phyloP scores from a whole-genome alignment of 352 stramenopile genomes.

The Elongisporangium prolatum region DNA sequence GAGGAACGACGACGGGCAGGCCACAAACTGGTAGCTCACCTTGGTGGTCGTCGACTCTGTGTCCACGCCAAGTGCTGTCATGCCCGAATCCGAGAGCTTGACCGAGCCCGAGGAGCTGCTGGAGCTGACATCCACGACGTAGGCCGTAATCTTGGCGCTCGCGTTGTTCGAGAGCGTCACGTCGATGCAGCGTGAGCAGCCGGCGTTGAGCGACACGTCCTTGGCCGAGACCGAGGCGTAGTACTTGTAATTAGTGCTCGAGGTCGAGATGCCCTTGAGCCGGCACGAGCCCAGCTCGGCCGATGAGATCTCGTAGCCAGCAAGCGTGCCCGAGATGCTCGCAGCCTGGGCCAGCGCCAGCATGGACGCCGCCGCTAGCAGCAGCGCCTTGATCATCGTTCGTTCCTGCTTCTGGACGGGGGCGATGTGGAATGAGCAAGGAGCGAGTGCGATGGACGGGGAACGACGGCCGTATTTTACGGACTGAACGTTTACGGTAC shows the following conservation, averaged over 20 bases:
- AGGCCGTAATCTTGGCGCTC: constrained; percentile 46
- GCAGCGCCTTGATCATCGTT: background rate
- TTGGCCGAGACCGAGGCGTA: constrained; percentile 71
- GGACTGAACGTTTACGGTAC: background rate
- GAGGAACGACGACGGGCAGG: constrained; percentile 50
- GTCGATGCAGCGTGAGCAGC: constrained; percentile 72
- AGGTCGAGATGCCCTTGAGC: constrained; percentile 48
- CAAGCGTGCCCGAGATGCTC: constrained; percentile 23
- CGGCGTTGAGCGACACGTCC: constrained; percentile 46
- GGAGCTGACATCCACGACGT: constrained; percentile 66
- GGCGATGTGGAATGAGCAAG: background rate
- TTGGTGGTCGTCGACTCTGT: constrained; percentile 42
- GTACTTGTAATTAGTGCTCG: constrained; percentile 72
- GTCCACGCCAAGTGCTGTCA: constrained; percentile 38
- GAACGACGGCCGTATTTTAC: background rate
- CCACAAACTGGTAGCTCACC: constrained; percentile 57
- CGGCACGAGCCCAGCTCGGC: constrained; percentile 64
- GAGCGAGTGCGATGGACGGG: background rate
- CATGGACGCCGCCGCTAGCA: constrained; percentile 5
- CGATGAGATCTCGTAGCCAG: constrained; percentile 54
- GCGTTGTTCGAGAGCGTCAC: constrained; percentile 45
- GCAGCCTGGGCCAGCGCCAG: constrained; percentile 4
- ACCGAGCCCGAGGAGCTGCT: constrained; percentile 42
- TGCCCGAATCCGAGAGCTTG: constrained; percentile 43
- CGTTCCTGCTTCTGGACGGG: background rate